A percentile compares a stretch with the other conserved stretches of the same genome.
phyloP scores from a whole-genome alignment of 2,329 filamentous ascomycete genomes.

The Arachnomyces sp. region DNA sequence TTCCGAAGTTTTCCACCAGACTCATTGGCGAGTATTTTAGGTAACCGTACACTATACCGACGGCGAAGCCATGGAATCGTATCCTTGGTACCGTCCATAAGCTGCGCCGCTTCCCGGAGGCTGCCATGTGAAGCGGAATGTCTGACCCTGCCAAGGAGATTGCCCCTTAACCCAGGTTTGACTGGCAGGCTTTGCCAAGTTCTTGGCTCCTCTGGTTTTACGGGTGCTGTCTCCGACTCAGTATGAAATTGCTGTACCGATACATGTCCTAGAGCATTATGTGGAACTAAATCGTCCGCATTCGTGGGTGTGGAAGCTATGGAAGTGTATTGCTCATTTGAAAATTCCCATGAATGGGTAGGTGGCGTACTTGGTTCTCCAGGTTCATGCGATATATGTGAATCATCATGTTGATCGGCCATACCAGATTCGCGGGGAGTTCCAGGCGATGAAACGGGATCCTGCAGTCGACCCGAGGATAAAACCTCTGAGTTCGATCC shows the following conservation, averaged over 20 bases:
- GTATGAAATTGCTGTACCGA: no score
- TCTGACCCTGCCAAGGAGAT: constrained; percentile 10
- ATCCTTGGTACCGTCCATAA: not conserved
- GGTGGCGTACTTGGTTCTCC: no score
- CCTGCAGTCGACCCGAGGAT: no score
- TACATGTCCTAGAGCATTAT: no score
- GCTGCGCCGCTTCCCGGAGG: constrained; percentile 4
- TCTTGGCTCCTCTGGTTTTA: not conserved
- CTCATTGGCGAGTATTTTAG: constrained; percentile 14
- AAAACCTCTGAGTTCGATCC: not conserved
- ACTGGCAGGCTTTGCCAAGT: constrained; percentile 11
- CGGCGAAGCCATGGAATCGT: constrained; percentile 11
- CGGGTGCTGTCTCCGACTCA: not conserved
- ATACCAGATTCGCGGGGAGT: not conserved
- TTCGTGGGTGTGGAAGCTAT: no score
- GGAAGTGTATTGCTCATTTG: no score
- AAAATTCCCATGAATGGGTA: no score
- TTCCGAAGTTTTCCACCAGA: not conserved
- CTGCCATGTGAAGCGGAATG: constrained; percentile 14
- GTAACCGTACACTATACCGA: constrained; percentile 14
- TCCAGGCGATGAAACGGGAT: not conserved
- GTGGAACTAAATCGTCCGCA: no score
- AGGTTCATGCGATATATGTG: no score
- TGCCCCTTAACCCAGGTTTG: constrained; percentile 11
- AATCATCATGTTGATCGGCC: no score